Evolutionary conservation across 164 flowering plant species (phyloP).

Genomic region (Stephania yunnanensis): DNA sequence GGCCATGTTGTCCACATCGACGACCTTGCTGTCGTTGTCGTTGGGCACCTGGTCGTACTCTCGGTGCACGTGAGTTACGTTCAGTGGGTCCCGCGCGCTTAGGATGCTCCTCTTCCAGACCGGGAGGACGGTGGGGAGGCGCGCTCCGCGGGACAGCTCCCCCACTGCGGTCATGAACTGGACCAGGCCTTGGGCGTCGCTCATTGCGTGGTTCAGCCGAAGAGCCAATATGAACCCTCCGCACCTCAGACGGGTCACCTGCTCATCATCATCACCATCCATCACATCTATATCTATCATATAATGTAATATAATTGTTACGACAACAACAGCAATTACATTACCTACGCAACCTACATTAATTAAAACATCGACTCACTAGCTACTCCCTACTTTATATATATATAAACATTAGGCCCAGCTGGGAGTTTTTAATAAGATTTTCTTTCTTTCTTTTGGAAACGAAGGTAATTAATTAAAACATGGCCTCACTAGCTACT

Average conservation of each 20-base stretch:
- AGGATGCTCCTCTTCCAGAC: constrained; percentile 26
- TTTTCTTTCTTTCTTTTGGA: too few species aligned
- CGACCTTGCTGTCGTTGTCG: constrained; percentile 9
- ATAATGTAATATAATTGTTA: too few species aligned
- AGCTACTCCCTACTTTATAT: too few species aligned
- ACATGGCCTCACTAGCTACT: too few species aligned
- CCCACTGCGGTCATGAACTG: constrained; percentile 27
- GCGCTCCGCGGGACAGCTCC: constrained; percentile 25
- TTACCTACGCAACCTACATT: too few species aligned
- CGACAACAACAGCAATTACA: too few species aligned
- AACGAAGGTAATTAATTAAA: too few species aligned
- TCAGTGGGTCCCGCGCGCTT: constrained; percentile 23
- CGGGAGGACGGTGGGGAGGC: constrained; percentile 23
- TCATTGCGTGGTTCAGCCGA: constrained; percentile 33
- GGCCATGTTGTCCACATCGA: constrained; percentile 19
- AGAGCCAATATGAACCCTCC: constrained; percentile 34
- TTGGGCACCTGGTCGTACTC: constrained; percentile 19
- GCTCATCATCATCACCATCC: background rate
- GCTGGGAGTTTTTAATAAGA: too few species aligned
- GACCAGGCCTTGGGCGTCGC: constrained; percentile 26
- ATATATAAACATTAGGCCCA: too few species aligned
- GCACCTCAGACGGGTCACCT: constrained; percentile 49
- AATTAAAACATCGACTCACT: too few species aligned
- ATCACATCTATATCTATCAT: too few species aligned
- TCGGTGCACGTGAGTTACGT: constrained; percentile 15